These are phyloP conservation scores for Fulvia fulva DNA, from an alignment of 2,329 filamentous ascomycete species.

Conservation along the genomic window DNA sequence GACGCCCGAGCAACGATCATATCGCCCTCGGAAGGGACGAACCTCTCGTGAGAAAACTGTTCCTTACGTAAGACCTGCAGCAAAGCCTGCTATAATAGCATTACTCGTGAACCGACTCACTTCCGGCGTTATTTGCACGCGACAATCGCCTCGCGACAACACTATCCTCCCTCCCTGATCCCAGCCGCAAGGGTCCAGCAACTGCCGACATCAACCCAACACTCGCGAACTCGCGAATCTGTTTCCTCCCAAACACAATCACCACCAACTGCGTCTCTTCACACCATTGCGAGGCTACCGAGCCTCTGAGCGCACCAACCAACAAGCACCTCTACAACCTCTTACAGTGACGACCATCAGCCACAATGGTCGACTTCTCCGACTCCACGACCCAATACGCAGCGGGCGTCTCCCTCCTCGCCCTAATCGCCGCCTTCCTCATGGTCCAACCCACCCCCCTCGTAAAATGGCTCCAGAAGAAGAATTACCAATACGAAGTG, in stretches of 20 bases:
- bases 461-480: conserved; percentile 83
- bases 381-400: conserved; percentile 29
- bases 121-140: not conserved
- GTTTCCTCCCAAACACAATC: not conserved
- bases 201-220: not conserved
- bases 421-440: conserved; percentile 35
- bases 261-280: not conserved
- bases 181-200: not conserved
- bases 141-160: not conserved
- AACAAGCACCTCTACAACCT: not conserved
- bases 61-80: not conserved
- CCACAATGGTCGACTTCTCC: conserved; percentile 17
- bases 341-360: not conserved
- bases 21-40: not conserved
- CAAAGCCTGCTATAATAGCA: not conserved
- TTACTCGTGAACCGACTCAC: not conserved
- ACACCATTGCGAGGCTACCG: not conserved
- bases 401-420: conserved; percentile 64
- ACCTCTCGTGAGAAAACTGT: not conserved
- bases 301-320: not conserved
- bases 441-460: conserved; percentile 52
- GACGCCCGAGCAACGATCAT: not conserved
- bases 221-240: not conserved
- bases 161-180: not conserved
- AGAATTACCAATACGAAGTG: conserved; percentile 98